These are phyloP conservation scores for Millerozyma miso DNA, from an alignment of 805 yeast genomes.

Conservation along the genomic window DNA sequence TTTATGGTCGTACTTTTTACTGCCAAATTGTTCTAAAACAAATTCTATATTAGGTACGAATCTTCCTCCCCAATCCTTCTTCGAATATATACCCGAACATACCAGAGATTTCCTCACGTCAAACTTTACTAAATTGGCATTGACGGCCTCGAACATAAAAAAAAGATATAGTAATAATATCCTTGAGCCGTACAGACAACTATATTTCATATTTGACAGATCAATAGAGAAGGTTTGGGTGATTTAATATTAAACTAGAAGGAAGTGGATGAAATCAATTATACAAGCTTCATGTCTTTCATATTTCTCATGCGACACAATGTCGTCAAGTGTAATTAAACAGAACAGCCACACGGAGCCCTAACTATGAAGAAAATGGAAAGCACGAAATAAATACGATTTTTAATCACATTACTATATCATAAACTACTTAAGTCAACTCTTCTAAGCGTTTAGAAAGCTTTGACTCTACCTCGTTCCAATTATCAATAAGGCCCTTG, in stretches of 20 bases:
- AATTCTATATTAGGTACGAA: constrained; percentile 40
- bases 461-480: constrained; percentile 55
- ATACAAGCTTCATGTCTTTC: neutral
- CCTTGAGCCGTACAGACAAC: neutral
- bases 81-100: constrained; percentile 89
- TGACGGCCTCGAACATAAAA: neutral
- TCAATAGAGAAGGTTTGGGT: neutral
- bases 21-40: constrained; percentile 23
- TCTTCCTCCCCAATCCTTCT: constrained; percentile 82
- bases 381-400: no score
- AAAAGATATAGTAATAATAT: neutral
- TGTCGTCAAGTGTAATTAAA: neutral
- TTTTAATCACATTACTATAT: neutral
- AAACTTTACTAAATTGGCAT: constrained; percentile 35
- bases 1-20: constrained; percentile 21
- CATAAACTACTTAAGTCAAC: constrained; percentile 8
- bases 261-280: neutral
- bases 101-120: constrained; percentile 50
- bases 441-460: constrained; percentile 22
- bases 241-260: no score
- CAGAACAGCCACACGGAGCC: no score
- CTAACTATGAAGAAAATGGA: no score
- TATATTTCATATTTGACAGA: neutral
- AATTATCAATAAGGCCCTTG: constrained; percentile 59
- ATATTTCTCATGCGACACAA: neutral